Percentiles rank a stretch among this genome's conserved stretches.
These are phyloP conservation scores for Mycocentrospora acerina DNA, from an alignment of 2,329 filamentous ascomycete species.

Conservation along the genomic window DNA sequence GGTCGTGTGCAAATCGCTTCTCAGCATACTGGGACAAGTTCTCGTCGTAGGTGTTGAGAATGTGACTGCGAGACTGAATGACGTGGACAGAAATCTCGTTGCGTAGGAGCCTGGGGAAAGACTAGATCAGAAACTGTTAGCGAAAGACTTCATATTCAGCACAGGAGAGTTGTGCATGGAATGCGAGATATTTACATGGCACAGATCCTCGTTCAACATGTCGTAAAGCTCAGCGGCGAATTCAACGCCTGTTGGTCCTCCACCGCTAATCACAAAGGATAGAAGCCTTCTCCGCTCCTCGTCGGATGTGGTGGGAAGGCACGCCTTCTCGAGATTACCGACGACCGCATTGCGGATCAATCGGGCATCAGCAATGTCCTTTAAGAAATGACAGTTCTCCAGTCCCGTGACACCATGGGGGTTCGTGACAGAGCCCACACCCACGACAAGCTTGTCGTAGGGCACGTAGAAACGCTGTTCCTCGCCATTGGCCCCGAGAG, in stretches of 20 bases:
- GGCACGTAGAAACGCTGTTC: constrained; percentile 86
- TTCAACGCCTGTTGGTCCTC: constrained; percentile 94
- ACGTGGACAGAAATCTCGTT: constrained; percentile 98
- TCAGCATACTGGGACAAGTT: constrained; percentile 90
- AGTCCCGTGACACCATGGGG: constrained; percentile 94
- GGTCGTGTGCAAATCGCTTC: constrained; percentile 83
- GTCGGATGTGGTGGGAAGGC: constrained; percentile 87
- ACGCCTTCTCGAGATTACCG: constrained; percentile 85
- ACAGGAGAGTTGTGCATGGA: too few species aligned
- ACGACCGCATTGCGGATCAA: constrained; percentile 86
- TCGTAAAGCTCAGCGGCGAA: constrained; percentile 97
- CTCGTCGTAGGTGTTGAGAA: constrained; percentile 98
- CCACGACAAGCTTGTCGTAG: constrained; percentile 94
- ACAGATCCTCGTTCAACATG: constrained; percentile 91
- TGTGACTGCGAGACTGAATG: constrained; percentile 91
- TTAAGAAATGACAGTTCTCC: constrained; percentile 91
- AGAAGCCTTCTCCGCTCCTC: constrained; percentile 83
- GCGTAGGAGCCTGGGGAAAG: constrained; percentile 83
- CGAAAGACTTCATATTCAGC: too few species aligned
- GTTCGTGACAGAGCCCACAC: constrained; percentile 89
- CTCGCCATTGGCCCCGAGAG: constrained; percentile 69
- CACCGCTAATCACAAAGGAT: constrained; percentile 94
- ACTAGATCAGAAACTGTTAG: too few species aligned
- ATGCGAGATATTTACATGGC: too few species aligned
- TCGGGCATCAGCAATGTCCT: constrained; percentile 90